These are phyloP conservation scores for Zymoseptoria crescenta DNA, from an alignment of 2,329 filamentous ascomycete species.

Conservation along the genomic window DNA sequence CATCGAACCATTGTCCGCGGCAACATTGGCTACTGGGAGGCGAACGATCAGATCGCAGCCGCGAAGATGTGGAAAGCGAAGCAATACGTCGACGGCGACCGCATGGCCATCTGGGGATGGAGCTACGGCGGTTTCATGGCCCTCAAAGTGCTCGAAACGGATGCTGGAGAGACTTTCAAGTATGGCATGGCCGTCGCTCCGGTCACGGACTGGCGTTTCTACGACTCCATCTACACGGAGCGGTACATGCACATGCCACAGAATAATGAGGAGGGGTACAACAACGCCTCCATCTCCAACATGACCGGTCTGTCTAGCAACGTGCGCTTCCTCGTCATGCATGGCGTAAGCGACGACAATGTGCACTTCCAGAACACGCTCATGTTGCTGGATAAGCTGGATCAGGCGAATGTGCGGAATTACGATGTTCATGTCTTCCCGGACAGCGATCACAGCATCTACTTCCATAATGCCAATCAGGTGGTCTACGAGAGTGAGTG, in stretches of 20 bases:
- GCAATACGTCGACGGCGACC: constrained; percentile 70
- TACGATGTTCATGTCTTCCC: constrained; percentile 97
- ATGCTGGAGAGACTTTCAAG: constrained; percentile 80
- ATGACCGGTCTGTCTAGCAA: constrained; percentile 64
- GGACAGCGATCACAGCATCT: constrained; percentile 90
- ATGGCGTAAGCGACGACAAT: constrained; percentile 94
- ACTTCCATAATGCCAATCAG: constrained; percentile 83
- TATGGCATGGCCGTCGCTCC: constrained; percentile 98
- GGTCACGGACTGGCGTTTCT: constrained; percentile 96
- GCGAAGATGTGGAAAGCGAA: constrained; percentile 77
- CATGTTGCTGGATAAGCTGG: constrained; percentile 75
- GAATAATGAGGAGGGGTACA: constrained; percentile 70
- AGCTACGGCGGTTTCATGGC: constrained; percentile 94
- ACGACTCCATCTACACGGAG: constrained; percentile 89
- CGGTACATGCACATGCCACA: constrained; percentile 95
- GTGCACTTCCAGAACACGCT: constrained; percentile 95
- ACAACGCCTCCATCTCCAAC: constrained; percentile 65
- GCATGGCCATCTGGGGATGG: constrained; percentile 97
- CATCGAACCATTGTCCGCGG: constrained; percentile 75
- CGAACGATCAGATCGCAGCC: constrained; percentile 82
- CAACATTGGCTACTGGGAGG: constrained; percentile 77
- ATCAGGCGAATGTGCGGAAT: constrained; percentile 74
- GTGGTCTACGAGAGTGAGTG: constrained; percentile 89
- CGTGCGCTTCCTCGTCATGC: constrained; percentile 89
- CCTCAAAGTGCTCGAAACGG: constrained; percentile 86